Evolutionary conservation across 108 stramenopile species (phyloP), one percentile per base, ranked within the genome.

Genomic region (Cylindrotheca fusiformis): DNA sequence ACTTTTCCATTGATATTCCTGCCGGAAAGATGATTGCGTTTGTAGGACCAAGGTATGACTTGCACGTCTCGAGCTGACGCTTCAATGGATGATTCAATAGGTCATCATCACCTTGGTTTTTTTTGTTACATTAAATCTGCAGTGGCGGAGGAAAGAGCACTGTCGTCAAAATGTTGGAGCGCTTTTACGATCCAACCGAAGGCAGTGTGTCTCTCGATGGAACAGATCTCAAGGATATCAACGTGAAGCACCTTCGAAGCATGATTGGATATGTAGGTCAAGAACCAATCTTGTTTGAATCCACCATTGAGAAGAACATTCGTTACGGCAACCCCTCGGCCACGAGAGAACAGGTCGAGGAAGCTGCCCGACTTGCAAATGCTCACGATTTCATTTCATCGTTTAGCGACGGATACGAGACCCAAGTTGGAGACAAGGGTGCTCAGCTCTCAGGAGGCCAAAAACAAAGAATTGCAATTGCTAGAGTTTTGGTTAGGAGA

Each of bases 191-290:
- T 73, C 90, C 95, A 0, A 50, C 65, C 31, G 52, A 64, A 47
- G 99, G 99, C 8, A 67, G 49, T 17, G 72, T 99, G 20, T 69
- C 77, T 19, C 73, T 93, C 23, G 82, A 93, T 60, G 98, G 97
- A 6, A 48, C 62, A n/a, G 80, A 96, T 53, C 56, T 99, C 29
- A 78, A 71, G 28, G 58, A 74, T 0, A 32, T 96, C 1, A 90
- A 95, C 65, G 56, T 91, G 4, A 49, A 60, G 3, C 95, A 87
- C 86, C 85, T 95, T 36, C 68, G 97, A 21, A 75, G 74, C 57
- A 83, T 91, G 55, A 85, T 99, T 28, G 88, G 95, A 31, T 81
- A 91, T 25, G 98, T 99, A 3, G 61, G 74, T 23, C 98, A 99
- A 74, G 97, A 97, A 58, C 97, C 97, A 17, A 80, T 74, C 1